A percentile compares a stretch with the other conserved stretches of the same genome.
phyloP scores from a whole-genome alignment of 352 stramenopile species.

The Globisporangium uncinulatum region DNA sequence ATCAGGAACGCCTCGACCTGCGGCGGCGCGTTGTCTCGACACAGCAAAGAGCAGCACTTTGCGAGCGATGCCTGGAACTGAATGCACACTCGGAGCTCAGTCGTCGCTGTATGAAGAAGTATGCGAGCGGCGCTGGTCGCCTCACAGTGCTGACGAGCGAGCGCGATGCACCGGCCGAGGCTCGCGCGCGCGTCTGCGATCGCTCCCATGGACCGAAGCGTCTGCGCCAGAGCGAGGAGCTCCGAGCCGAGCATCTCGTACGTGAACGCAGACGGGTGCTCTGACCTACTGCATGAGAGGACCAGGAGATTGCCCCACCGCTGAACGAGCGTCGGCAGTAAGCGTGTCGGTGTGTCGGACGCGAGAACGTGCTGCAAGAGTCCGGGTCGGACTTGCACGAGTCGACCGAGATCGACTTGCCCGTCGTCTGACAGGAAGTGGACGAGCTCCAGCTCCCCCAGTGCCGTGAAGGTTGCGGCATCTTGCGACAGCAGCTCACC shows the following conservation, averaged over 20 bases:
- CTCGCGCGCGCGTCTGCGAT: slow-evolving; percentile 3
- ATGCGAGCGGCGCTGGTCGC: too few relatives aligned
- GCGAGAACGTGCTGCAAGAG: neutral
- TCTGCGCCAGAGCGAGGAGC: slow-evolving; percentile 5
- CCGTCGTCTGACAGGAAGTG: neutral
- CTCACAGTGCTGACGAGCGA: neutral
- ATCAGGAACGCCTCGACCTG: slow-evolving; percentile 16
- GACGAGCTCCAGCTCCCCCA: neutral
- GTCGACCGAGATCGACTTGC: neutral
- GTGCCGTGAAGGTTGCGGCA: too few relatives aligned
- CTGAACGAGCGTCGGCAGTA: slow-evolving; percentile 2
- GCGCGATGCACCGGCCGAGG: slow-evolving; percentile 8
- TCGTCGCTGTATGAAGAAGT: neutral
- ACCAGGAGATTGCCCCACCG: slow-evolving; percentile 5
- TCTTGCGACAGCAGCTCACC: too few relatives aligned
- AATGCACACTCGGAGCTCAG: slow-evolving; percentile 18
- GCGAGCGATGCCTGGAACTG: slow-evolving; percentile 17
- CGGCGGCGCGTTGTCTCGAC: slow-evolving; percentile 17
- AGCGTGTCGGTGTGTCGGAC: neutral
- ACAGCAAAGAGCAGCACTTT: slow-evolving; percentile 10
- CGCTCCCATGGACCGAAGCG: slow-evolving; percentile 2
- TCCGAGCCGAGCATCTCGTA: neutral
- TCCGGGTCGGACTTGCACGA: neutral
- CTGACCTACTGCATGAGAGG: neutral
- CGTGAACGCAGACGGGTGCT: neutral